These are phyloP conservation scores for Trichoderma simmonsii DNA, from an alignment of 2,329 filamentous ascomycete species.

Conservation along the genomic window DNA sequence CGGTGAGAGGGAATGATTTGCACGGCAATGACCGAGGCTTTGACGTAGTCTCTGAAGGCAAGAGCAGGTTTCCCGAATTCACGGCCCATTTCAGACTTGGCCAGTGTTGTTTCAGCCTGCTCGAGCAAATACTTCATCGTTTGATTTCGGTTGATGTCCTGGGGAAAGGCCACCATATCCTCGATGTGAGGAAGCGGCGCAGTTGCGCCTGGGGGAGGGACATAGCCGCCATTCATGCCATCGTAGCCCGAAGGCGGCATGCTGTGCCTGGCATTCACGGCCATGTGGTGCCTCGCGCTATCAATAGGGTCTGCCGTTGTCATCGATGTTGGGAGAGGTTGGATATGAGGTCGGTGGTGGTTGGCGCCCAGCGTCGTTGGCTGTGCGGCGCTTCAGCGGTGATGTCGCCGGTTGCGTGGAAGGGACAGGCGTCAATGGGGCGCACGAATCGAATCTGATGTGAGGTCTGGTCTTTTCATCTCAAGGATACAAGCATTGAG, in stretches of 20 bases:
- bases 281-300: slow-evolving; percentile 31
- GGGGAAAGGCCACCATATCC: slow-evolving; percentile 46
- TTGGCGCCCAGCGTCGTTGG: not conserved
- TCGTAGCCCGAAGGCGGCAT: slow-evolving; percentile 29
- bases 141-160: slow-evolving; percentile 47
- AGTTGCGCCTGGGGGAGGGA: slow-evolving; percentile 24
- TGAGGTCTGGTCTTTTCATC: slow-evolving; percentile 9
- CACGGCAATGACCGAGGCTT: slow-evolving; percentile 74
- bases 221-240: slow-evolving; percentile 29
- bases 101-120: slow-evolving; percentile 50
- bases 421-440: not conserved
- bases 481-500: slow-evolving; percentile 10
- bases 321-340: slow-evolving; percentile 3
- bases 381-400: not conserved
- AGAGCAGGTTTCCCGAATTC: slow-evolving; percentile 66
- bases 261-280: slow-evolving; percentile 31
- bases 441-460: not conserved
- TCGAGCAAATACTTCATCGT: slow-evolving; percentile 54
- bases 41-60: slow-evolving; percentile 80
- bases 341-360: not conserved
- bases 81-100: slow-evolving; percentile 59
- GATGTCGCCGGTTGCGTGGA: not conserved
- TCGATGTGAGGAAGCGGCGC: slow-evolving; percentile 51
- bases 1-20: slow-evolving; percentile 73
- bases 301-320: slow-evolving; percentile 22